These are phyloP conservation scores for Coriaria nepalensis DNA, from an alignment of 306 rosid species.

Conservation along the genomic window DNA sequence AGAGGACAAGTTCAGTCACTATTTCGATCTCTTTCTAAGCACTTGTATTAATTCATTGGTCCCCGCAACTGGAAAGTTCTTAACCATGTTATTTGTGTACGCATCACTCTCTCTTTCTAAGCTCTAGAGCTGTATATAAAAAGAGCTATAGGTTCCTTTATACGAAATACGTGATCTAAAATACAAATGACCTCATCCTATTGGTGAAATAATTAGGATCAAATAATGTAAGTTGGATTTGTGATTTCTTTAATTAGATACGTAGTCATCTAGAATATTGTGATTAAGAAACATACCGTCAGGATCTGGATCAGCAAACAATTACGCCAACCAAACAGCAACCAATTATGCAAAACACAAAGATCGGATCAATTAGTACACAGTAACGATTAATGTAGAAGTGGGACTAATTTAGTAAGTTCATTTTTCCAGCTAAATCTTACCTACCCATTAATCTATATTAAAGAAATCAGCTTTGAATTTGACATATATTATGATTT, in stretches of 20 bases:
- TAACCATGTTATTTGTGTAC: too few relatives aligned
- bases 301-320: conserved; percentile 55
- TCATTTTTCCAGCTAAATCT: conserved; percentile 10
- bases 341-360: not conserved
- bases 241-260: not conserved
- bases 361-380: not conserved
- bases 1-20: too few relatives aligned
- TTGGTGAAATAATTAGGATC: too few relatives aligned
- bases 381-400: not conserved
- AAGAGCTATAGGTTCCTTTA: too few relatives aligned
- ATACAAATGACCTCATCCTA: too few relatives aligned
- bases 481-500: not conserved
- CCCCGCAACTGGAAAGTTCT: too few relatives aligned
- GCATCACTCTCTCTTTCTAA: too few relatives aligned
- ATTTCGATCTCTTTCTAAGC: too few relatives aligned
- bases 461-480: not conserved
- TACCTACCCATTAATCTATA: conserved; percentile 10
- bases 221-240: not conserved
- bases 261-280: not conserved
- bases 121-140: too few relatives aligned
- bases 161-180: too few relatives aligned
- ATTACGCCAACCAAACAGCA: conserved; percentile 8
- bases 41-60: too few relatives aligned
- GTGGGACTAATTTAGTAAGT: not conserved
- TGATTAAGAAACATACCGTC: conserved; percentile 37